Conservation (phyloP, 176 grass and related monocot species). For the Areca catechu region DNA sequence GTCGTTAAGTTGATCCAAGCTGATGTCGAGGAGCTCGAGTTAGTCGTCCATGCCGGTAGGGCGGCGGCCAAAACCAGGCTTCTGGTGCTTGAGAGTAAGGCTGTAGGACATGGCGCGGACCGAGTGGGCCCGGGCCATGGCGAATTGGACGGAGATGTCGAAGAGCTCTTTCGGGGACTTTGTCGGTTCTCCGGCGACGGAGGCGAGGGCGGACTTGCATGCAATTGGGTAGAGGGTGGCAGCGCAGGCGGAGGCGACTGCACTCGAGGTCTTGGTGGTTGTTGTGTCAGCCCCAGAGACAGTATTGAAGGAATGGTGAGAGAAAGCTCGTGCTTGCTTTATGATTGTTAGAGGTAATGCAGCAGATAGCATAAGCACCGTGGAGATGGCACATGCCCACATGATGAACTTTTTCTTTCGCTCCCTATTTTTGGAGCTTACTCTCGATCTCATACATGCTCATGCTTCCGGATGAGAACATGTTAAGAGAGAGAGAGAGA, state of each 20-base stretch:
- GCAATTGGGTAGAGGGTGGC: constrained; percentile 48
- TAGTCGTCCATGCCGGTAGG: constrained; percentile 43
- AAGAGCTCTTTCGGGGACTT: constrained; percentile 24
- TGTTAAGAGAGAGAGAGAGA: background rate
- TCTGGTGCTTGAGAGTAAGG: constrained; percentile 21
- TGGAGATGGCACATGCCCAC: constrained; percentile 21
- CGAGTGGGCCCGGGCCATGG: constrained; percentile 34
- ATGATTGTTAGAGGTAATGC: background rate
- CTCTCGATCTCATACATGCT: background rate
- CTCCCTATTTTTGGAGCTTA: constrained; percentile 4
- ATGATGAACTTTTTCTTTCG: constrained; percentile 9
- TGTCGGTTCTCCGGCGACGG: constrained; percentile 1
- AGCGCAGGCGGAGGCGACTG: constrained; percentile 34
- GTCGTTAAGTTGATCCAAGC: constrained; percentile 44
- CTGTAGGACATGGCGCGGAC: constrained; percentile 48
- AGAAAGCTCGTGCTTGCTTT: background rate
- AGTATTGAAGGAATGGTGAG: too few relatives aligned
- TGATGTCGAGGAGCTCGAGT: constrained; percentile 65
- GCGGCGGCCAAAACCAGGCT: background rate
- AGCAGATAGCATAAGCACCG: constrained; percentile 9
- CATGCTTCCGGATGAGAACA: constrained; percentile 4
- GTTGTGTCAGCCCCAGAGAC: background rate
- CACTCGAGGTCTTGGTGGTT: background rate
- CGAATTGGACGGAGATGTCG: constrained; percentile 61
- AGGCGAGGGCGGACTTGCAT: constrained; percentile 46